A percentile compares a stretch with the other conserved stretches of the same genome.
Conservation (phyloP, 768 basidiomycete species). For the Pisolithus tinctorius region DNA sequence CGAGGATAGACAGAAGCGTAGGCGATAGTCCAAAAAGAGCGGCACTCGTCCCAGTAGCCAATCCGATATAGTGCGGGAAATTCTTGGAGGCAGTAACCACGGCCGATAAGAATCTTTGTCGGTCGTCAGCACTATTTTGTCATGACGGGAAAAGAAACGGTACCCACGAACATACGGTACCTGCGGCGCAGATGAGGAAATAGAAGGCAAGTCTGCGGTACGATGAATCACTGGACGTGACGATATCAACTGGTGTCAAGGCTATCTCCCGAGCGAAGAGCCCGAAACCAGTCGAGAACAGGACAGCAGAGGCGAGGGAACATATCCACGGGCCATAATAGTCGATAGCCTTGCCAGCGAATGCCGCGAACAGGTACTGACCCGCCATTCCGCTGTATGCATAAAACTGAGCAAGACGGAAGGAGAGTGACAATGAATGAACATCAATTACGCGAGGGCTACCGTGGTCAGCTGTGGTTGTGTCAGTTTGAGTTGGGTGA, state of each 20-base stretch:
- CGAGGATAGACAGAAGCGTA: conserved; percentile 60
- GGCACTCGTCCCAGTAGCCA: conserved; percentile 60
- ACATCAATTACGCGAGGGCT: conserved; percentile 55
- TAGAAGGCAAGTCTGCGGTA: conserved; percentile 48
- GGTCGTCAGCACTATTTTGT: not conserved
- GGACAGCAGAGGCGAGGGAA: conserved; percentile 52
- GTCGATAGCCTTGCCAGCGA: conserved; percentile 68
- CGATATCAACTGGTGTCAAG: conserved; percentile 33
- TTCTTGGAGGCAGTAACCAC: conserved; percentile 69
- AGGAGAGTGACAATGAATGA: not conserved
- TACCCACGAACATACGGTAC: conserved; percentile 66
- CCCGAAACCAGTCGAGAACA: conserved; percentile 57
- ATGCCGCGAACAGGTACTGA: conserved; percentile 69
- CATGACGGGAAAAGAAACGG: not conserved
- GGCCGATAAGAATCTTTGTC: conserved; percentile 58
- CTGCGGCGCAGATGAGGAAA: conserved; percentile 62
- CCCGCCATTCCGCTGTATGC: conserved; percentile 66
- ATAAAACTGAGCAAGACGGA: not conserved
- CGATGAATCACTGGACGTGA: conserved; percentile 33
- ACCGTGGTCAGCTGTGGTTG: conserved; percentile 79
- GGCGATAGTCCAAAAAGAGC: conserved; percentile 81
- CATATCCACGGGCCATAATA: conserved; percentile 58
- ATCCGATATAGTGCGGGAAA: conserved; percentile 59
- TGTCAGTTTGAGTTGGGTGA: conserved; percentile 51
- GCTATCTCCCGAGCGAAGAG: conserved; percentile 56